Evolutionary conservation across 768 basidiomycete species (phyloP), one percentile per base, ranked within the genome.

Genomic region (Trametes cingulata): DNA sequence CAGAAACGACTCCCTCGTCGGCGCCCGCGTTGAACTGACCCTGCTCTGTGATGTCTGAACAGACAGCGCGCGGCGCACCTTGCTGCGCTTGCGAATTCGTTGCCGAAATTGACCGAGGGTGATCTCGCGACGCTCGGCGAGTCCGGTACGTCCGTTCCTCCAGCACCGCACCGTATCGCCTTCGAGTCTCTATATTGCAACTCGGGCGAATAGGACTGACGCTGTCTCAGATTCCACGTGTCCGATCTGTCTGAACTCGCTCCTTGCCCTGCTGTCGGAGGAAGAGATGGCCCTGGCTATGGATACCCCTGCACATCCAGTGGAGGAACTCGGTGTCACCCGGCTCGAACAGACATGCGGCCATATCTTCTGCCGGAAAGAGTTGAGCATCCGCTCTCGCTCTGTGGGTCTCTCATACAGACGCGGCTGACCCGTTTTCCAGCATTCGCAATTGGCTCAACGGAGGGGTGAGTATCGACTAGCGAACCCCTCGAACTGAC

Each of bases 321-420:
- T 77, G n/a, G 86, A 90, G 62, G 80, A 85, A 37, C 72, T 88
- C 0, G 91, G 91, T 3, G 84, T 92, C 20, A 90, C 89, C 20
- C 81, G 77, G 64, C 73, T 93, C 22, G 50, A 36, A 13, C 42
- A 71, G 43, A 72, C 71, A 1, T 79, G 77, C 60, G 70, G 72
- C 3, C 91, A 93, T 69, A 65, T 88, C n/a, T 93, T 92, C 67
- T 93, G 91, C 70, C 81, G 88, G 65, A 85, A 84, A 76, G 91
- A 93, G 91, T 92, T 77, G 69, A 73, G 74, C 74, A 41, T 50
- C 33, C 25, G 57, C 56, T 62, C 56, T 41, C 40, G 15, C 56
- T 39, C 40, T 47, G 7, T 8, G 2, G 8, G 19, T 33, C 56
- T 48, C 29, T 50, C 40, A 6, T 22, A 33, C 20, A 49, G n/a